Evolutionary conservation across 495 filamentous ascomycete species (phyloP).

Genomic region (Penicillium ochrochloron): DNA sequence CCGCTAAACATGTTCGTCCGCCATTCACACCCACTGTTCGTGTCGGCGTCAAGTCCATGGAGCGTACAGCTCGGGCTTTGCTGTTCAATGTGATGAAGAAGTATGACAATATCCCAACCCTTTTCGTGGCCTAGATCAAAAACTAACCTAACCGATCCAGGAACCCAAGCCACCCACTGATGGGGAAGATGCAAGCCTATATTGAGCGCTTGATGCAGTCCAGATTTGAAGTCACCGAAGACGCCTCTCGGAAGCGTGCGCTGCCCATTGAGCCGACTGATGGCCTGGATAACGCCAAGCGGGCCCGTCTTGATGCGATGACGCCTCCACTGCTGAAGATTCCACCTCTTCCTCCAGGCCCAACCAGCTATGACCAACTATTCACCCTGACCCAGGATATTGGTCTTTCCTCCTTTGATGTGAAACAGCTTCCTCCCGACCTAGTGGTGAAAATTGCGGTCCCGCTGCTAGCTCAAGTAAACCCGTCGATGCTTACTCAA

Average conservation of each 20-base stretch:
- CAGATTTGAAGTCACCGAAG: conserved; percentile 73
- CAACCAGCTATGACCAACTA: conserved; percentile 74
- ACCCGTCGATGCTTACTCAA: conserved; percentile 64
- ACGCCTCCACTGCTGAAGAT: conserved; percentile 57
- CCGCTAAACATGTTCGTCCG: conserved; percentile 73
- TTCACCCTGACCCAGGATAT: conserved; percentile 81
- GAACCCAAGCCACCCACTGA: conserved; percentile 69
- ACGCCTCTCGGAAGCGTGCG: conserved; percentile 72
- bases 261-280: conserved; percentile 68
- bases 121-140: not conserved
- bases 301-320: conserved; percentile 66
- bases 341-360: conserved; percentile 71
- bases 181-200: conserved; percentile 77
- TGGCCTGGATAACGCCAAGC: conserved; percentile 70
- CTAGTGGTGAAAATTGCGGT: conserved; percentile 78
- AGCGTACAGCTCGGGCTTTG: conserved; percentile 83
- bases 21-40: conserved; percentile 78
- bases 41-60: conserved; percentile 88
- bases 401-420: conserved; percentile 78
- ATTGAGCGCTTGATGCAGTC: conserved; percentile 76
- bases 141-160: conserved; percentile 43
- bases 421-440: conserved; percentile 71
- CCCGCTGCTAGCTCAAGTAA: conserved; percentile 66
- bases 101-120: conserved; percentile 45
- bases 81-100: conserved; percentile 78